A percentile compares a stretch with the other conserved stretches of the same genome.
Conservation (phyloP, 345 rosid genomes). For the Eucalyptus shirleyi region DNA sequence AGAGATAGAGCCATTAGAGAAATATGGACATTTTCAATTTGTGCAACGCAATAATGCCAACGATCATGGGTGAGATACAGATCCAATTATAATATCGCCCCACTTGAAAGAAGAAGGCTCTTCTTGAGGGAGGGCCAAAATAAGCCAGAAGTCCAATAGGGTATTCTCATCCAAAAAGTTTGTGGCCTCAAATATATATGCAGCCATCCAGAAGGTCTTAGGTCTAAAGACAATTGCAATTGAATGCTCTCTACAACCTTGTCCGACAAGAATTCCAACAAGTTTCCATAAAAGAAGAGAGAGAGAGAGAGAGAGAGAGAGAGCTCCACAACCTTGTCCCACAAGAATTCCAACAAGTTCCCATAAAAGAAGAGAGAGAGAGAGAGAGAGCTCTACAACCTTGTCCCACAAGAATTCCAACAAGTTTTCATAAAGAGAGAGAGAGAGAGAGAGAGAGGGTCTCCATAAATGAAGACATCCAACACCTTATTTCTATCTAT, state of each 20-base stretch:
- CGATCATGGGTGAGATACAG: neutral
- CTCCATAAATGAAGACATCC: neutral
- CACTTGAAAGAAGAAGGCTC: neutral
- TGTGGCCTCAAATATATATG: neutral
- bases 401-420: no score
- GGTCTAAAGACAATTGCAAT: neutral
- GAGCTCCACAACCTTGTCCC: neutral
- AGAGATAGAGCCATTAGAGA: neutral
- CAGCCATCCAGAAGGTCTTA: neutral
- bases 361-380: neutral
- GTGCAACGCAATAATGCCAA: neutral
- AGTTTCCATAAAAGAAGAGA: no score
- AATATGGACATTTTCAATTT: neutral
- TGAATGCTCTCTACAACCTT: neutral
- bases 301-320: no score
- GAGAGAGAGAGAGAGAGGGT: neutral
- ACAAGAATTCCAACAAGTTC: neutral
- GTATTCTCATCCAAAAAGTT: neutral
- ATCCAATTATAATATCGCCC: neutral
- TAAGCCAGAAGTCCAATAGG: neutral
- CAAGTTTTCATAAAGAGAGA: no score
- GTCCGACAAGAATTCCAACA: no score
- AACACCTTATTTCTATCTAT: neutral
- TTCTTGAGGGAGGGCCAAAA: neutral
- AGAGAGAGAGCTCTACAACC: neutral